Percentiles rank a stretch among this genome's conserved stretches.
These are phyloP conservation scores for Viola pubescens DNA, from an alignment of 441 rosid genomes.

Conservation along the genomic window DNA sequence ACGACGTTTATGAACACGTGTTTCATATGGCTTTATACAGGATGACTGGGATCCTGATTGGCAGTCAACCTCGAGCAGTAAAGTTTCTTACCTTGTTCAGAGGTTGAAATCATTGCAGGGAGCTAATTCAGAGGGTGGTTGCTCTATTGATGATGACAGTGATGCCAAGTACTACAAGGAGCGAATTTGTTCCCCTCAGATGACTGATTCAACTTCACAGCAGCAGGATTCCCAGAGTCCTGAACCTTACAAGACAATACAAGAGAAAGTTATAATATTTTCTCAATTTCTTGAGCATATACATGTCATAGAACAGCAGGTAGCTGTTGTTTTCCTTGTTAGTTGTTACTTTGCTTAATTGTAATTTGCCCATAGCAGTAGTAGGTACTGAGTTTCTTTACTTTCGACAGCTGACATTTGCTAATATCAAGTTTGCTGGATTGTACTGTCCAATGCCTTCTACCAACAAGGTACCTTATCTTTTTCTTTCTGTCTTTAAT, in stretches of 20 bases:
- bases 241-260: conserved; percentile 27
- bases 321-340: conserved; percentile 22
- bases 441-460: conserved; percentile 90
- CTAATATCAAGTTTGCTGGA: conserved; percentile 74
- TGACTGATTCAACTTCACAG: conserved; percentile 11
- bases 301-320: conserved; percentile 90
- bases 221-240: conserved; percentile 22
- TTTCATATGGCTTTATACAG: conserved; percentile 36
- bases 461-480: conserved; percentile 50
- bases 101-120: conserved; percentile 62
- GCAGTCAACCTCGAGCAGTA: conserved; percentile 94
- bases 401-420: conserved; percentile 50
- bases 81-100: conserved; percentile 70
- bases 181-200: conserved; percentile 19
- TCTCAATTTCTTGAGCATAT: conserved; percentile 98
- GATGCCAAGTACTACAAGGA: conserved; percentile 23
- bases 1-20: not conserved
- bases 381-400: conserved; percentile 13
- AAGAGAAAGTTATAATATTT: conserved; percentile 78
- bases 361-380: conserved; percentile 2
- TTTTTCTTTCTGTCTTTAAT: not conserved
- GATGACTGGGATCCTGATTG: conserved; percentile 98
- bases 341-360: not conserved
- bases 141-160: conserved; percentile 17
- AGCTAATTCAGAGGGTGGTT: conserved; percentile 26